These are phyloP conservation scores for Malbranchea cinnamomea DNA, from an alignment of 2,329 filamentous ascomycete genomes.

Conservation along the genomic window DNA sequence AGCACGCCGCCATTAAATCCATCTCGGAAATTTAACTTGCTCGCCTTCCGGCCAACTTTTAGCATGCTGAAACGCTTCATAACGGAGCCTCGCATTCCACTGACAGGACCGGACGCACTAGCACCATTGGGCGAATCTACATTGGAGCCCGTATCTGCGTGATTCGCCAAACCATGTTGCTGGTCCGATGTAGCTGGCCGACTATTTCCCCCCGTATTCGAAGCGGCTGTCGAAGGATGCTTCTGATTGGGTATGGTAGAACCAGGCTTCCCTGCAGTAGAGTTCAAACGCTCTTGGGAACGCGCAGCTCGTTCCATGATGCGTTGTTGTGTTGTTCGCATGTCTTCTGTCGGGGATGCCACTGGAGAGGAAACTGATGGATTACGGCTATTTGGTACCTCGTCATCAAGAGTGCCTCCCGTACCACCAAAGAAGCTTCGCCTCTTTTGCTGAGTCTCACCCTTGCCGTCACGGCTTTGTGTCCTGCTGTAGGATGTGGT, in stretches of 20 bases:
- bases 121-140: slow-evolving; percentile 3
- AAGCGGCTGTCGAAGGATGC: slow-evolving; percentile 1
- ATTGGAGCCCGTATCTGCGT: neutral
- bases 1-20: slow-evolving; percentile 14
- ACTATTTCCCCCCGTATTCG: too few relatives aligned
- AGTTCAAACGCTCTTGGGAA: slow-evolving; percentile 2
- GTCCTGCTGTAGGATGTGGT: slow-evolving; percentile 24
- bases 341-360: slow-evolving; percentile 10
- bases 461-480: slow-evolving; percentile 19
- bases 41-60: slow-evolving; percentile 56
- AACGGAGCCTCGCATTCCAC: slow-evolving; percentile 43
- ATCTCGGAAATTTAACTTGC: slow-evolving; percentile 36
- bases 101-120: slow-evolving; percentile 6
- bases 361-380: slow-evolving; percentile 3
- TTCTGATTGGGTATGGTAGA: slow-evolving; percentile 1
- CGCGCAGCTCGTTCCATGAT: slow-evolving; percentile 11
- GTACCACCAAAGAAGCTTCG: slow-evolving; percentile 26
- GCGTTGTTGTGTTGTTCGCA: slow-evolving; percentile 11
- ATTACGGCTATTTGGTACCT: neutral
- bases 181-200: slow-evolving; percentile 6
- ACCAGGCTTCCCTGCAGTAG: neutral
- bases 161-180: slow-evolving; percentile 1
- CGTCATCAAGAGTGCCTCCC: slow-evolving; percentile 5
- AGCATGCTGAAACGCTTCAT: slow-evolving; percentile 67
- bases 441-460: slow-evolving; percentile 19